Base-by-base conservation (phyloP, 2,329 filamentous ascomycete species). In the Parastagonospora nodorum region DNA sequence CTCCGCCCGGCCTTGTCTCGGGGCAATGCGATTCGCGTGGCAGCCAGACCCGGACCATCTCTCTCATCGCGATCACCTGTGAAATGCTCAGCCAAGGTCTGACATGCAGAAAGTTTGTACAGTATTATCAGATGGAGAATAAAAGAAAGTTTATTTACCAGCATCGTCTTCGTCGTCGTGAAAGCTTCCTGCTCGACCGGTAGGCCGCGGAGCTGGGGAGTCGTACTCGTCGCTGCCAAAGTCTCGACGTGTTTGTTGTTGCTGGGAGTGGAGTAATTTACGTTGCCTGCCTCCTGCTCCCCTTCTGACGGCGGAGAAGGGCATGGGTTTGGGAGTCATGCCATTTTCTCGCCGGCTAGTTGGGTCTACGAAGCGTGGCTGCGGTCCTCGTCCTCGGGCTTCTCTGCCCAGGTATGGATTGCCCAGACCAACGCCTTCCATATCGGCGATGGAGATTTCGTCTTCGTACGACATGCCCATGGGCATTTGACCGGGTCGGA, bases 361-460 rank as follows among this genome's bases (percentile, higher is more conserved):
- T 12, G 42, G 48, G 9, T 38, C 44, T 35, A 54, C 36, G 42
- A 52, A 53, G 19, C 42, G 37, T 28, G 46, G 40, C 32, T 35
- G 39, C 38, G 50, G 42, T 14, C 36, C 44, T 19, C 42, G 49
- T 12, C 9, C 38, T 35, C 41, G 48, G 37, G 48, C 35, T 15
- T 44, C 44, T 35, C 40, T 12, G 35, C 31, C 27, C 14, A 49
- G 28, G 29, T 55, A 49, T n/a, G 49, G 38, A 41, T 55, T 49
- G 32, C 43, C 37, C 38, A 61, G 52, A 2, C 27, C 42, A 44
- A 51, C 48, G 8, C 44, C 50, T 2, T 46, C 45, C 43, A 51
- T 41, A 8, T 55, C 55, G 27, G 44, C 42, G 31, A 54, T 50
- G 15, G 42, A 41, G 31, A 54, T 44, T 12, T 55, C 57, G 36